phyloP scores from a whole-genome alignment of 371 early-diverging fungal genomes.

The Haplosporangium sp. region DNA sequence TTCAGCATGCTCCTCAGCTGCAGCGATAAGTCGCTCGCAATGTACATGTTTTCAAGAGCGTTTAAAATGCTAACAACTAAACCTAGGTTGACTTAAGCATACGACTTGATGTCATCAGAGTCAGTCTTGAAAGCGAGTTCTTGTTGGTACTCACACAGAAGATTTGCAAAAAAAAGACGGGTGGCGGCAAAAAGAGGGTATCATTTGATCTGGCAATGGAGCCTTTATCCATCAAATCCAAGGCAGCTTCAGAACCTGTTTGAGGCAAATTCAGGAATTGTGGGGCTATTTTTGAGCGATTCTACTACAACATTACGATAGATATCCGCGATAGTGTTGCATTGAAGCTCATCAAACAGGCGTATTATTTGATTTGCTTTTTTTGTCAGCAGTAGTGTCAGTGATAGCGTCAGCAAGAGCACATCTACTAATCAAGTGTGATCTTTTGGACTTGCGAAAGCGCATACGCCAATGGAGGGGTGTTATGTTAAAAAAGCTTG shows the following conservation, averaged over 20 bases:
- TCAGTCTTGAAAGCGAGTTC: slow-evolving; percentile 12
- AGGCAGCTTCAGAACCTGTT: slow-evolving; percentile 12
- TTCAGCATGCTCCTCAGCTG: slow-evolving; percentile 14
- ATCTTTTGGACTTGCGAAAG: background rate
- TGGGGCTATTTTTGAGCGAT: slow-evolving; percentile 11
- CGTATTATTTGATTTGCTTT: background rate
- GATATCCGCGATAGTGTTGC: slow-evolving; percentile 16
- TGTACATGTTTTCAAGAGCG: slow-evolving; percentile 19
- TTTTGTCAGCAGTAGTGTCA: no score
- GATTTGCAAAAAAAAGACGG: slow-evolving; percentile 15
- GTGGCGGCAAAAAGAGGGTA: slow-evolving; percentile 6
- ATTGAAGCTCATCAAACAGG: background rate
- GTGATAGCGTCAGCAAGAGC: background rate
- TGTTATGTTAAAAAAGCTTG: background rate
- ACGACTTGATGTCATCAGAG: slow-evolving; percentile 8
- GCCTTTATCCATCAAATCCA: slow-evolving; percentile 22
- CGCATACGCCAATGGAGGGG: background rate
- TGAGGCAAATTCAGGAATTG: slow-evolving; percentile 6
- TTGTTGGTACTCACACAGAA: slow-evolving; percentile 22
- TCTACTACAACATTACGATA: slow-evolving; percentile 18
- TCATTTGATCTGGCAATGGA: slow-evolving; percentile 27
- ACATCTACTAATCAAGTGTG: background rate
- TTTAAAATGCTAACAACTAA: slow-evolving; percentile 20
- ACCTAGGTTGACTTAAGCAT: slow-evolving; percentile 9
- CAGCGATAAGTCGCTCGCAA: slow-evolving; percentile 15